Evolutionary conservation across 2,329 filamentous ascomycete species (phyloP).

Genomic region (Simplicillium sp.): DNA sequence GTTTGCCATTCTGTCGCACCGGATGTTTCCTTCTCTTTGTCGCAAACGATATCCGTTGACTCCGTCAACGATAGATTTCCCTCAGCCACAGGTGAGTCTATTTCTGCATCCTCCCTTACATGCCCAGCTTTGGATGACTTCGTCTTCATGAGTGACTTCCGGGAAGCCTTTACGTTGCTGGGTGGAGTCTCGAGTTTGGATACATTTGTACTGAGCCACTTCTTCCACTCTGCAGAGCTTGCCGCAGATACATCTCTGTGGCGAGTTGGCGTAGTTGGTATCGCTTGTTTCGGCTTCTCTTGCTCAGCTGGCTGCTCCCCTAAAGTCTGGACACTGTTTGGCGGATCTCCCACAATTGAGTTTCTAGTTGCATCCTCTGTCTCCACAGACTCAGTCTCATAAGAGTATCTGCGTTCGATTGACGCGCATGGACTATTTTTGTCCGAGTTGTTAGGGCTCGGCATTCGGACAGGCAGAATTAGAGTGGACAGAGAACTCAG

Average conservation of each 20-base stretch:
- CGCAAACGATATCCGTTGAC: too few species aligned
- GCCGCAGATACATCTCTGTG: constrained; percentile 28
- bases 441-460: constrained; percentile 29
- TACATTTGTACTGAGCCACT: constrained; percentile 41
- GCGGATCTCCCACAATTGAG: background rate
- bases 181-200: constrained; percentile 30
- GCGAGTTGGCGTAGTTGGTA: constrained; percentile 6
- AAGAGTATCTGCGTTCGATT: constrained; percentile 41
- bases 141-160: background rate
- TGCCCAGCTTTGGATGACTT: constrained; percentile 20
- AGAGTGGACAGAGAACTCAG: constrained; percentile 28
- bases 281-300: background rate
- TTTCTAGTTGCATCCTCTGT: constrained; percentile 10
- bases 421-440: constrained; percentile 26
- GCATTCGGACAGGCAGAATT: constrained; percentile 28
- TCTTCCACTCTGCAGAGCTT: constrained; percentile 46
- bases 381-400: background rate
- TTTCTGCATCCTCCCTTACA: constrained; percentile 37
- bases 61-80: too few species aligned
- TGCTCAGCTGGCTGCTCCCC: background rate
- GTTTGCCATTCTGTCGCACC: too few species aligned
- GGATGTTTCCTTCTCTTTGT: too few species aligned
- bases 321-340: background rate
- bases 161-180: background rate
- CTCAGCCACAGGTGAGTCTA: too few species aligned